These are phyloP conservation scores for Phytopythium delawarense DNA, from an alignment of 352 stramenopile genomes.

Conservation along the genomic window DNA sequence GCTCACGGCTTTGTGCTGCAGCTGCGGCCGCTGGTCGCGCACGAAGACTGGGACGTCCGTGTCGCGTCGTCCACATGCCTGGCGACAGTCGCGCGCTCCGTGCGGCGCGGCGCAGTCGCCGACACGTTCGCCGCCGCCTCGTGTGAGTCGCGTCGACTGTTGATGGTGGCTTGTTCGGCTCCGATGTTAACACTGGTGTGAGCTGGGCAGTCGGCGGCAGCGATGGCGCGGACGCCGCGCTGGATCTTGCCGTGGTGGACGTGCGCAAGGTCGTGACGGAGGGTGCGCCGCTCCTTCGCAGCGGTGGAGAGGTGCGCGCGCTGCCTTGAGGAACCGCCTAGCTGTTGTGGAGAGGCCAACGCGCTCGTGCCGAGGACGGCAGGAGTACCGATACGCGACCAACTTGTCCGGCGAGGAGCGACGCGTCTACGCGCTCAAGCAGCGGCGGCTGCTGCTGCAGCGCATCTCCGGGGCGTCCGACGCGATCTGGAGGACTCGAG, in stretches of 20 bases:
- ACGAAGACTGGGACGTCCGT: slow-evolving; percentile 66
- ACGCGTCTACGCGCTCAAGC: slow-evolving; percentile 40
- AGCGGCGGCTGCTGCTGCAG: slow-evolving; percentile 63
- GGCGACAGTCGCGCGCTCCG: slow-evolving; percentile 41
- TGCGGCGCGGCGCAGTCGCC: slow-evolving; percentile 32
- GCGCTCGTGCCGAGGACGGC: not conserved
- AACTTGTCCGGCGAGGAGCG: slow-evolving; percentile 57
- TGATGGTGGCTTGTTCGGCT: not conserved
- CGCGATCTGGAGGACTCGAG: slow-evolving; percentile 56
- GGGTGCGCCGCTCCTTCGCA: slow-evolving; percentile 64
- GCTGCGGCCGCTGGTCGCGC: slow-evolving; percentile 43
- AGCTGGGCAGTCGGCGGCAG: slow-evolving; percentile 35
- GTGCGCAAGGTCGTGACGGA: slow-evolving; percentile 50
- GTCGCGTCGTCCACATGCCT: slow-evolving; percentile 67
- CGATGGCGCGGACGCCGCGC: slow-evolving; percentile 26
- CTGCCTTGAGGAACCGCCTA: no score
- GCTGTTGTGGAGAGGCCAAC: not conserved
- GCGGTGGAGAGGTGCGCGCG: slow-evolving; percentile 57
- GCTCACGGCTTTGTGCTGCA: slow-evolving; percentile 10
- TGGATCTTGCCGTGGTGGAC: slow-evolving; percentile 58
- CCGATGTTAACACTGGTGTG: no score
- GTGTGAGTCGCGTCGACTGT: slow-evolving; percentile 19
- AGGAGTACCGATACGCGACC: slow-evolving; percentile 75
- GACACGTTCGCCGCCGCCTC: slow-evolving; percentile 41
- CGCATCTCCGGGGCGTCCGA: slow-evolving; percentile 49